Conservation (phyloP, 2,329 filamentous ascomycete species). For the Alternaria triticimaculans region DNA sequence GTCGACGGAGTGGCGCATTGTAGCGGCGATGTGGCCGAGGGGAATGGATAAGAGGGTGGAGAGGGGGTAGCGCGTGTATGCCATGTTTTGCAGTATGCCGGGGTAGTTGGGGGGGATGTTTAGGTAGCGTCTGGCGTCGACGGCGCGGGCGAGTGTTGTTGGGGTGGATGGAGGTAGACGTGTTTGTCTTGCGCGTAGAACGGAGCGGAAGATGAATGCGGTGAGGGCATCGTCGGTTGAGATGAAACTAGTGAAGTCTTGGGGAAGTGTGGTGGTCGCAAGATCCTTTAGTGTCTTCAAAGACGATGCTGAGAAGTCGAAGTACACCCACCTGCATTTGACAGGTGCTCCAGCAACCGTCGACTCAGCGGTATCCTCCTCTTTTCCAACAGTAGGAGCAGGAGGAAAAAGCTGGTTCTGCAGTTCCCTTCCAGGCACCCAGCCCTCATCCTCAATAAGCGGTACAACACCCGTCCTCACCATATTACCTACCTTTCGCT, state of each 20-base stretch:
- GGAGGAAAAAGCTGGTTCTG: constrained; percentile 41
- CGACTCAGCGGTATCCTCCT: background rate
- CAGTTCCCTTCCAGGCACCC: constrained; percentile 47
- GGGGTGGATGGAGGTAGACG: constrained; percentile 32
- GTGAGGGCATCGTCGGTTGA: constrained; percentile 63
- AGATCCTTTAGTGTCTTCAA: constrained; percentile 52
- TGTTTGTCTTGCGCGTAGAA: constrained; percentile 51
- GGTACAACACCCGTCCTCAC: constrained; percentile 49
- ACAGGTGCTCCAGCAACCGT: background rate
- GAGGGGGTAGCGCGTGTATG: constrained; percentile 47
- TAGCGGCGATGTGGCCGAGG: constrained; percentile 21
- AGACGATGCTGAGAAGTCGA: constrained; percentile 51
- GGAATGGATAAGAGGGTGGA: constrained; percentile 37
- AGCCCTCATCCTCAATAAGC: constrained; percentile 46
- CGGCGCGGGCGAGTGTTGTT: constrained; percentile 55
- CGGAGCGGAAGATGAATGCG: constrained; percentile 59
- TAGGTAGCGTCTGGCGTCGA: constrained; percentile 57
- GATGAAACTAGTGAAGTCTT: constrained; percentile 44
- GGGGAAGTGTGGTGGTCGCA: constrained; percentile 36
- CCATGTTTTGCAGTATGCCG: constrained; percentile 58
- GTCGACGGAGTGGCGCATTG: background rate
- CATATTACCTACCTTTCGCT: constrained; percentile 54
- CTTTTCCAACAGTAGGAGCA: background rate
- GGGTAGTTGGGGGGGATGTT: constrained; percentile 55
- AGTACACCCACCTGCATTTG: constrained; percentile 54